These are phyloP conservation scores for Stachybotrys echinatus DNA, from an alignment of 2,329 filamentous ascomycete genomes.

Conservation along the genomic window DNA sequence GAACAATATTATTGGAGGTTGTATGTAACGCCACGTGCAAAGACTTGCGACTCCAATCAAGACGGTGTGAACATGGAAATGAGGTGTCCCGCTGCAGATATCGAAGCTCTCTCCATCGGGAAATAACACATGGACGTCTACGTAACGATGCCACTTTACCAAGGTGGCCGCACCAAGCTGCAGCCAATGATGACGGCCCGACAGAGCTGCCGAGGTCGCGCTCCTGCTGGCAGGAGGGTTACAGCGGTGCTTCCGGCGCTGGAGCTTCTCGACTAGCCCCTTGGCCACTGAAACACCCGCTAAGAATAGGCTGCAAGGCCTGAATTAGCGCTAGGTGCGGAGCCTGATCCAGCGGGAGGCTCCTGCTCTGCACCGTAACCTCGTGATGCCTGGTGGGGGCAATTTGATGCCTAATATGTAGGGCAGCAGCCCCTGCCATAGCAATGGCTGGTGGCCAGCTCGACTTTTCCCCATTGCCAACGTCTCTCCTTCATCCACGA, in stretches of 20 bases:
- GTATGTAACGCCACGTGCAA: not conserved
- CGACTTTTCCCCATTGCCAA: conserved; percentile 22
- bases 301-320: not conserved
- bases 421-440: conserved; percentile 15
- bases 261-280: not conserved
- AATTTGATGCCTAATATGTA: conserved; percentile 26
- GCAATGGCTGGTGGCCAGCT: conserved; percentile 16
- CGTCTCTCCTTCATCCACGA: conserved; percentile 24
- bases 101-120: not conserved
- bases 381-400: not conserved
- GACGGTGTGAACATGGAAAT: not conserved
- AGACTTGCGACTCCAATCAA: not conserved
- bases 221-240: not conserved
- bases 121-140: not conserved
- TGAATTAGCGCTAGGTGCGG: conserved; percentile 3
- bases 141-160: not conserved
- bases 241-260: not conserved
- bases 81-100: not conserved
- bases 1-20: not conserved
- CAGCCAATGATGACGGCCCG: not conserved
- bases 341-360: not conserved
- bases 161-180: not conserved
- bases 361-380: too few species aligned
- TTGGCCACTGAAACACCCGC: not conserved
- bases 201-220: not conserved